These are phyloP conservation scores for Phylloporus arenicola DNA, from an alignment of 768 basidiomycete species.

Conservation along the genomic window DNA sequence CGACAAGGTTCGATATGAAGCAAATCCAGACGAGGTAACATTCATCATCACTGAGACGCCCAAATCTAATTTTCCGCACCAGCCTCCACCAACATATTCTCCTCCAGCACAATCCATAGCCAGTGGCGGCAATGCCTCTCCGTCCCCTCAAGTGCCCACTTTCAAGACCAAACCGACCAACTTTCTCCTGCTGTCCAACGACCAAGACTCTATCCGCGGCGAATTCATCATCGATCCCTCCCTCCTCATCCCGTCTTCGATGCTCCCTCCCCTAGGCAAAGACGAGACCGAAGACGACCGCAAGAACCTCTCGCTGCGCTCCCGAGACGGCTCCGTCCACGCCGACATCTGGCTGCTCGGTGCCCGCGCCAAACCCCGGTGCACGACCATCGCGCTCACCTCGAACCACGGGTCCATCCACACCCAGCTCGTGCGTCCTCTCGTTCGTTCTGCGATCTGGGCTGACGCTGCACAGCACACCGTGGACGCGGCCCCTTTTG, in stretches of 20 bases:
- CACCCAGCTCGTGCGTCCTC: slow-evolving; percentile 17
- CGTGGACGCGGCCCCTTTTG: slow-evolving; percentile 15
- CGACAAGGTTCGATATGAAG: not conserved
- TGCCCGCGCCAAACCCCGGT: not conserved
- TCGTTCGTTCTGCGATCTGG: too few species aligned
- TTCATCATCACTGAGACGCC: not conserved
- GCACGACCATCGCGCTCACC: slow-evolving; percentile 19
- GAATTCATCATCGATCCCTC: slow-evolving; percentile 42
- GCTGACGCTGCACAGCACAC: slow-evolving; percentile 9
- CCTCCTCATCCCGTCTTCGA: slow-evolving; percentile 34
- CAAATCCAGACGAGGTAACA: slow-evolving; percentile 4
- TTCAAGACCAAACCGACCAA: slow-evolving; percentile 27
- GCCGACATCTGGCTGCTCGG: slow-evolving; percentile 37
- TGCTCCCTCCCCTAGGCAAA: slow-evolving; percentile 35
- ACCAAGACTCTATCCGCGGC: slow-evolving; percentile 11
- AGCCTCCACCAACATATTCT: slow-evolving; percentile 26
- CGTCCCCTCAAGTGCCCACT: not conserved
- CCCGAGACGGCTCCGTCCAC: slow-evolving; percentile 32
- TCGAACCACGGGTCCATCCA: slow-evolving; percentile 14
- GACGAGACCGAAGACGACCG: slow-evolving; percentile 36
- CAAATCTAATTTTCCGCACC: not conserved
- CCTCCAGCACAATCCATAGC: not conserved
- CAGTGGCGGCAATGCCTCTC: not conserved
- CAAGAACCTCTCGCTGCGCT: slow-evolving; percentile 34
- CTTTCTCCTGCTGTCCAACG: slow-evolving; percentile 12